Percentiles rank a stretch among this genome's conserved stretches.
Conservation (phyloP, 495 filamentous ascomycete genomes). For the Oidiodendron maius region DNA sequence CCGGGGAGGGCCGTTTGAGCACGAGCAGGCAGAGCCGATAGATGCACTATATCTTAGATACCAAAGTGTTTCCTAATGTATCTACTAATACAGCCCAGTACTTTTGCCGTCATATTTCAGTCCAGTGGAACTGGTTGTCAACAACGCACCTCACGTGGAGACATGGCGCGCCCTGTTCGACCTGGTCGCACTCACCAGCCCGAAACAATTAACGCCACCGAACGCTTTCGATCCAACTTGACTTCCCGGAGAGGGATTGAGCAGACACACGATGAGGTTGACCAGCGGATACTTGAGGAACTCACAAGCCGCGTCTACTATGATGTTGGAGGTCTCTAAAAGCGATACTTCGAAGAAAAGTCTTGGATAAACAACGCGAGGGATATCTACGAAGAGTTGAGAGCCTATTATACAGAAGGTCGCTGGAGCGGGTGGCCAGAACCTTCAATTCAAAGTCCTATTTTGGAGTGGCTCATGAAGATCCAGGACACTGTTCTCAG, state of each 20-base stretch:
- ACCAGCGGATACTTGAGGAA: conserved; percentile 26
- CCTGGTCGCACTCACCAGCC: conserved; percentile 16
- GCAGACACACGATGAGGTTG: conserved; percentile 26
- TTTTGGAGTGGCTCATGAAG: conserved; percentile 23
- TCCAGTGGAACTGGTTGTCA: conserved; percentile 20
- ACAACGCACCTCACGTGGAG: conserved; percentile 17
- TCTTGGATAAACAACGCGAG: conserved; percentile 19
- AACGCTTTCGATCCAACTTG: conserved; percentile 24
- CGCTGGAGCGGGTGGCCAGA: conserved; percentile 21
- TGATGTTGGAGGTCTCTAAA: conserved; percentile 21
- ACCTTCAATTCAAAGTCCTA: conserved; percentile 16
- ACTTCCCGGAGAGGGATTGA: conserved; percentile 23
- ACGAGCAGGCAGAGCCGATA: conserved; percentile 7
- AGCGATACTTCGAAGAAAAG: conserved; percentile 23
- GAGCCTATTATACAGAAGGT: conserved; percentile 17
- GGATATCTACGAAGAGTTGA: conserved; percentile 21
- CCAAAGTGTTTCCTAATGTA: no score
- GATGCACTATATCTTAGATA: no score
- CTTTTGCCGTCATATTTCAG: conserved; percentile 18
- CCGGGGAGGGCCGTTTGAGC: conserved; percentile 3
- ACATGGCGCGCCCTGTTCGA: conserved; percentile 20
- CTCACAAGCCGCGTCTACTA: conserved; percentile 23
- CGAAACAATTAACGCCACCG: conserved; percentile 19
- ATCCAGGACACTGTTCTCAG: conserved; percentile 22
- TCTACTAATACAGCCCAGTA: no score